Evolutionary conservation across 2,329 filamentous ascomycete species (phyloP), one percentile per base, ranked within the genome.

Genomic region (Botryotinia calthae): DNA sequence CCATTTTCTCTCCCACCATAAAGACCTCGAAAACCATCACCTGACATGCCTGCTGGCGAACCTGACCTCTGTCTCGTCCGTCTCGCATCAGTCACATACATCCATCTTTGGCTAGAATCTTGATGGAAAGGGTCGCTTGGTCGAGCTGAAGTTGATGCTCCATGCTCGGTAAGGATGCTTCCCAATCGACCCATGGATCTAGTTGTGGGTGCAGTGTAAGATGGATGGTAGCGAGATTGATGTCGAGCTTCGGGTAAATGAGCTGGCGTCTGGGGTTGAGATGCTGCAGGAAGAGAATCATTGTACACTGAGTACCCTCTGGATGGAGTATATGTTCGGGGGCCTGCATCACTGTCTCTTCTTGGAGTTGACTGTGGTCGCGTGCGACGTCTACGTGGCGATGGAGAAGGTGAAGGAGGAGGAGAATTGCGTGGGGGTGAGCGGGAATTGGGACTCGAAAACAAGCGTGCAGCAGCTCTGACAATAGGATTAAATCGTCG

Each of bases 241-340:
- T 86, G 85, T 18, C 84, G 83, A 65, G 84, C 81, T 77, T 86
- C 85, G 1, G 85, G 84, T n/a, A 87, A 76, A 71, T 86, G 82
- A 62, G 81, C 81, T 34, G 86, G 85, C 18, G 86, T 87, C 76
- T 85, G 85, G n/a, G 86, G 85, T 74, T 87, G 86, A 16, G 78
- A 79, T 8, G 80, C 80, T 34, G 84, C 81, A 12, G 85, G 82
- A 63, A 84, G 72, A 37, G 79, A 79, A 75, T 87, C 86, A 73
- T 86, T 82, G 74, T 87, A 87, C 40, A 87, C 80, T 34, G 78
- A 79, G 65, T 86, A 76, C 25, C 42, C 69, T 46, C 76, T 74
- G 62, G 78, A 78, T 34, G 78, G 79, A 7, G 76, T 79, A 75
- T 68, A 76, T 74, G 51, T 72, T 73, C 63, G 75, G 54, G 31